Evolutionary conservation across 1,139 yeast genomes (phyloP), one percentile per base, ranked within the genome.

Genomic region (Taphrina pruni): DNA sequence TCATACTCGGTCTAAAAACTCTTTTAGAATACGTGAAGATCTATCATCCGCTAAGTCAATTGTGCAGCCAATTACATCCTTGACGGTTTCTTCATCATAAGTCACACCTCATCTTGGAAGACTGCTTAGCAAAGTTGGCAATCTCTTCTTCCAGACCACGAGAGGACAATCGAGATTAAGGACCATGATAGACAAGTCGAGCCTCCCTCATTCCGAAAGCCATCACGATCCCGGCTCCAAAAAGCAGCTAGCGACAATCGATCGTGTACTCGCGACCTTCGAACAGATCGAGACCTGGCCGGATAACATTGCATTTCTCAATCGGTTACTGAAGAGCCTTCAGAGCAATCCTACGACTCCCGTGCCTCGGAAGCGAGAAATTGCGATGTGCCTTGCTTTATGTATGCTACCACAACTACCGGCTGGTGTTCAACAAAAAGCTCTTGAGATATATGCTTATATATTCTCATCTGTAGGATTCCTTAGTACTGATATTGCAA

Each of bases 221-320:
- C 20, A 45, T 14, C 48, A 45, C 48, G 54, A 50, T 26, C 54
- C 54, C 11, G n/a, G 6, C 36, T 7, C 17, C 52, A 54, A 26
- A 78, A 86, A 89, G 72, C 89, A 88, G 75, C 80, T 82, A 36
- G 83, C 86, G 41, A 86, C 82, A 72, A 85, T 92, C 6, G 96
- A 90, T 71, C 86, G 88, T 72, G 92, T 95, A 0, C 80, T 94
- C 38, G 82, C 85, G 7, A 81, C 87, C n/a, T 94, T 94, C 80
- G 97, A 90, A 69, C 78, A 87, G n/a, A 88, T 92, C 1, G 89
- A 87, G 55, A 98, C 93, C 80, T 94, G 99, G 99, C 98, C 99
- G n/a, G 99, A 94, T 77, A 92, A 93, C 78, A 94, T 94, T 70
- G 88, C 97, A 26, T 92, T 91, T 77, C 81, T 95, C 60, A 87